These are phyloP conservation scores for Hypsizygus ulmarius DNA, from an alignment of 1,284 basidiomycete species.

Conservation along the genomic window DNA sequence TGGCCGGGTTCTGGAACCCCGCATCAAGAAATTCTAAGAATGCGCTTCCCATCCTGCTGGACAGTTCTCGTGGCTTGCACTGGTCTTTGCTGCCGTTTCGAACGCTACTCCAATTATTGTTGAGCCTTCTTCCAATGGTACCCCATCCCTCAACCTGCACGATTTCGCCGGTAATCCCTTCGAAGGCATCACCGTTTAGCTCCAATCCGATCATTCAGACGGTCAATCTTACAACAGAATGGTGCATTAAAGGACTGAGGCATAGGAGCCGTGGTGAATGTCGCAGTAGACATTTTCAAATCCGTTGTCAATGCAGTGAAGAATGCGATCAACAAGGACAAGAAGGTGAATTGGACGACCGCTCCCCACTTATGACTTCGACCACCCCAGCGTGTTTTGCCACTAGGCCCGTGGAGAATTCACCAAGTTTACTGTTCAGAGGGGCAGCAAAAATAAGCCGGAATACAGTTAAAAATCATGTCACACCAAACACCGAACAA, in stretches of 20 bases:
- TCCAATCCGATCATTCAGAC: conserved; percentile 4
- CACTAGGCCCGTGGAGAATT: conserved; percentile 18
- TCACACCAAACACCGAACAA: conserved; percentile 20
- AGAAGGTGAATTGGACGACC: conserved; percentile 1
- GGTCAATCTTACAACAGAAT: conserved; percentile 2
- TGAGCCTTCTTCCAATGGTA: conserved; percentile 3
- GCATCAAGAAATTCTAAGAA: conserved; percentile 5
- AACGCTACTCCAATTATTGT: conserved; percentile 1
- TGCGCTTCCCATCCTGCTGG: conserved; percentile 2
- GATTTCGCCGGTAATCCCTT: conserved; percentile 10
- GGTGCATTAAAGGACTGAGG: conserved; percentile 6
- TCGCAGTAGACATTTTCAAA: conserved; percentile 8
- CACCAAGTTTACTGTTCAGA: conserved; percentile 14
- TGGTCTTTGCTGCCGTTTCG: conserved; percentile 3
- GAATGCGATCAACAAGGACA: conserved; percentile 12
- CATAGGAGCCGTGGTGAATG: conserved; percentile 4
- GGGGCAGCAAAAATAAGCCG: conserved; percentile 12
- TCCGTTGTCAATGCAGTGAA: conserved; percentile 8
- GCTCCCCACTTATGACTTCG: not conserved
- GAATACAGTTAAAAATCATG: conserved; percentile 19
- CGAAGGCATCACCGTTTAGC: conserved; percentile 9
- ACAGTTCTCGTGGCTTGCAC: not conserved
- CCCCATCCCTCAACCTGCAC: not conserved
- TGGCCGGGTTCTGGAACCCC: too few species aligned
- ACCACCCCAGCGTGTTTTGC: not conserved